Percentiles rank a stretch among this genome's conserved stretches.
phyloP scores from a whole-genome alignment of 257 asterid species.

The Phtheirospermum japonicum region DNA sequence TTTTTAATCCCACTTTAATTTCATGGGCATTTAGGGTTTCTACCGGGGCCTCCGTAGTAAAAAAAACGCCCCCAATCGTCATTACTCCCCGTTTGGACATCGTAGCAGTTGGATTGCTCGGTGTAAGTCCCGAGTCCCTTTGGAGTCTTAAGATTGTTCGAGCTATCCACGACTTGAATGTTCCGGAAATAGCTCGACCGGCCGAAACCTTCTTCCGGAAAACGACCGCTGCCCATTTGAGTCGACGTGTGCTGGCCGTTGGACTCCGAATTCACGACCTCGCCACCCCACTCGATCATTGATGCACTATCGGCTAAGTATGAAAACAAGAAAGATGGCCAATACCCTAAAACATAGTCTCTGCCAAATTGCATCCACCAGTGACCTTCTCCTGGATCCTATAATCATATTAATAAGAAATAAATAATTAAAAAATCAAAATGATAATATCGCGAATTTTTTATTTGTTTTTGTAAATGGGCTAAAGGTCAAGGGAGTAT shows the following conservation, averaged over 20 bases:
- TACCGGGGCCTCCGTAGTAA: slow-evolving; percentile 94
- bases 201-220: slow-evolving; percentile 87
- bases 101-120: slow-evolving; percentile 81
- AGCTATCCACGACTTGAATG: slow-evolving; percentile 34
- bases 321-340: slow-evolving; percentile 93
- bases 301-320: slow-evolving; percentile 78
- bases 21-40: slow-evolving; percentile 75
- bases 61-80: slow-evolving; percentile 91
- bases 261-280: slow-evolving; percentile 68
- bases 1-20: neutral
- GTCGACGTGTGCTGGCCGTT: slow-evolving; percentile 82
- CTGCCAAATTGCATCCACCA: slow-evolving; percentile 97
- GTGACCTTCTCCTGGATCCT: slow-evolving; percentile 88
- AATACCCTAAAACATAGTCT: slow-evolving; percentile 75
- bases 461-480: neutral
- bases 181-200: slow-evolving; percentile 80
- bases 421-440: no score
- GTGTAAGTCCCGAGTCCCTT: slow-evolving; percentile 75
- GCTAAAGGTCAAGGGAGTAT: neutral
- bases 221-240: slow-evolving; percentile 89
- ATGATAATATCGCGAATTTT: neutral
- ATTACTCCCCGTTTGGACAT: slow-evolving; percentile 72
- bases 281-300: slow-evolving; percentile 94
- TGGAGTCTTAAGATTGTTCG: slow-evolving; percentile 72
- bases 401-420: neutral